A percentile compares a stretch with the other conserved stretches of the same genome.
phyloP scores from a whole-genome alignment of 768 basidiomycete species.

The Panellus pusillus region DNA sequence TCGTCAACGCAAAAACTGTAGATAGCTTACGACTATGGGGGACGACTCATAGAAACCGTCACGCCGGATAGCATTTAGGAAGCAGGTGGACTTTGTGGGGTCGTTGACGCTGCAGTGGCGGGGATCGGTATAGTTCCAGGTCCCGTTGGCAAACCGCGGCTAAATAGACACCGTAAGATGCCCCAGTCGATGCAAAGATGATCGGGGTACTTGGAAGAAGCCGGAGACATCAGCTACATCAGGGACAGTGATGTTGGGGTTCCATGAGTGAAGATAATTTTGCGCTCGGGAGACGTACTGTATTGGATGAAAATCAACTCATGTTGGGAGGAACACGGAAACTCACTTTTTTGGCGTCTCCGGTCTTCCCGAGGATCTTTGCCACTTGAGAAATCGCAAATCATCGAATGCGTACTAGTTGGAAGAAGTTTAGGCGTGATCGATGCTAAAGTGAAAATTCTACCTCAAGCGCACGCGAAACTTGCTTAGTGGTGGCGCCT shows the following conservation, averaged over 20 bases:
- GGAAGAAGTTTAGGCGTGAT: not conserved
- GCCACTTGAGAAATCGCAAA: conserved; percentile 67
- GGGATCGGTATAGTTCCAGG: conserved; percentile 65
- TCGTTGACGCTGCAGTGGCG: conserved; percentile 67
- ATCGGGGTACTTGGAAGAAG: too few species aligned
- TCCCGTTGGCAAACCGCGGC: conserved; percentile 57
- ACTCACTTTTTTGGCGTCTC: conserved; percentile 51
- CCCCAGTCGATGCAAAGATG: too few species aligned
- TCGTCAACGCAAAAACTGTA: not conserved
- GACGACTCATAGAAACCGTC: conserved; percentile 71
- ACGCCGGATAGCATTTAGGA: conserved; percentile 51
- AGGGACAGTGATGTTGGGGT: conserved; percentile 53
- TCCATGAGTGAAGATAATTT: conserved; percentile 63
- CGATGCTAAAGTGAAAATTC: not conserved
- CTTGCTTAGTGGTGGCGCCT: conserved; percentile 62
- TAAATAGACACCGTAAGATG: too few species aligned
- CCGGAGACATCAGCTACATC: conserved; percentile 47
- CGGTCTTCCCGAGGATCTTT: conserved; percentile 47
- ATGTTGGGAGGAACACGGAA: not conserved
- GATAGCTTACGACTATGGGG: conserved; percentile 56
- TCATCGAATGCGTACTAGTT: conserved; percentile 61
- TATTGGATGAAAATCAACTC: not conserved
- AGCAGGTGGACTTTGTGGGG: conserved; percentile 56
- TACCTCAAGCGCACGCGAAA: conserved; percentile 62
- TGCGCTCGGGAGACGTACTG: conserved; percentile 55